Base-by-base conservation (phyloP, 768 basidiomycete genomes). In the Clitopilus passeckerianus region DNA sequence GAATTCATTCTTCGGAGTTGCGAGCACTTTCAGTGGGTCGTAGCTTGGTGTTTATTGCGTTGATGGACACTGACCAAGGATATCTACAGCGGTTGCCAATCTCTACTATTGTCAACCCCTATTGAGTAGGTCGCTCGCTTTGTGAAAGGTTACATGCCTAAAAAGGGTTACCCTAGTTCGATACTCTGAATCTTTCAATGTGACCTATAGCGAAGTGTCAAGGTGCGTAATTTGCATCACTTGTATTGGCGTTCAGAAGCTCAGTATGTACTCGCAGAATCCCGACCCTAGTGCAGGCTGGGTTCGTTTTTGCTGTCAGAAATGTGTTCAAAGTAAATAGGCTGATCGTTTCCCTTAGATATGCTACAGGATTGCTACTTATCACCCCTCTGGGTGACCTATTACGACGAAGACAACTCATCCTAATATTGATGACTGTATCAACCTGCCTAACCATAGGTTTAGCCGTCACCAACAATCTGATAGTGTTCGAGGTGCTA, bases 301-400 rank as follows among this genome's bases (percentile, higher is more conserved):
- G 88, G 86, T 87, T 69, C 53, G 71, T 60, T 35, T 7, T 7
- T 35, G n/a, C 34, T 35, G 7, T 6, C 18, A 2, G 30, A 34
- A 53, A 22, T 23, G n/a, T 34, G 14, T 54, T 41, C n/a, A n/a
- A n/a, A n/a, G n/a, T 33, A 10, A n/a, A 18, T 30, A 8, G 43
- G 23, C 61, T 23, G 57, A 58, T 55, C 53, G 24, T 53, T 52
- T 34, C 20, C 18, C 23, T 15, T 62, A 87, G 90, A 44, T 93
- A 92, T 68, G 89, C 87, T 1, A 74, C 74, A 7, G 91, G 91
- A 0, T 78, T 93, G 6, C 70, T 94, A 2, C 71, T 94, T 43
- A 83, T 95, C 57, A 83, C 89, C 0, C 93, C 94, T 1, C 76
- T 93, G 0, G 93, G 94, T 7, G 93, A 96, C 69, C 80, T 95